Evolutionary conservation across 306 rosid species (phyloP).

Genomic region (Prunus salicina): DNA sequence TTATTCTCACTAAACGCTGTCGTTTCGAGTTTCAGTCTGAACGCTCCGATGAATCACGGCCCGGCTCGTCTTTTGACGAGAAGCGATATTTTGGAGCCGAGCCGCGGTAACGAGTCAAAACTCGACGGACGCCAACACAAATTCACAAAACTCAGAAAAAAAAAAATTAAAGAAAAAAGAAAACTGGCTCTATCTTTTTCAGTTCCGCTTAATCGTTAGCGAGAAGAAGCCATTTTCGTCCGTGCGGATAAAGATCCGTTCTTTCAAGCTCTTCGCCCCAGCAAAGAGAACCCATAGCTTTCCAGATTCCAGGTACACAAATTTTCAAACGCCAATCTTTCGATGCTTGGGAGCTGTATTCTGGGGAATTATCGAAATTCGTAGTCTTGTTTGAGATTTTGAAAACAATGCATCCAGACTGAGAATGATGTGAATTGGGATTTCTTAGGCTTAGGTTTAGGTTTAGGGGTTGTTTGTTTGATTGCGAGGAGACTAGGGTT

Average conservation of each 20-base stretch:
- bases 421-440: slow-evolving; percentile 7
- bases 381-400: background rate
- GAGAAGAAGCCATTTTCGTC: slow-evolving; percentile 11
- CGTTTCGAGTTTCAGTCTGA: background rate
- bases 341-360: background rate
- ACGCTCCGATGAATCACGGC: background rate
- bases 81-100: background rate
- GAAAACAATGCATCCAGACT: background rate
- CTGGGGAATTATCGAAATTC: background rate
- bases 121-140: slow-evolving; percentile 28
- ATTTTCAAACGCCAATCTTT: background rate
- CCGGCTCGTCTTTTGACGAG: slow-evolving; percentile 9
- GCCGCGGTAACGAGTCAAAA: background rate
- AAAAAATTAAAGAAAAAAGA: background rate
- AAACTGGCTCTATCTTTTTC: slow-evolving; percentile 16
- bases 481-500: slow-evolving; percentile 3
- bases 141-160: slow-evolving; percentile 10
- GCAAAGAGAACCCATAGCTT: background rate
- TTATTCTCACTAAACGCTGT: background rate
- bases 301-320: slow-evolving; percentile 16
- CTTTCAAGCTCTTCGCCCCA: background rate
- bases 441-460: slow-evolving; percentile 12
- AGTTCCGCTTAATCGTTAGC: slow-evolving; percentile 17
- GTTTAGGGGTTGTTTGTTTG: slow-evolving; percentile 9
- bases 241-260: slow-evolving; percentile 3